These are phyloP conservation scores for Knufia fluminis DNA, from an alignment of 2,329 filamentous ascomycete genomes.

Conservation along the genomic window DNA sequence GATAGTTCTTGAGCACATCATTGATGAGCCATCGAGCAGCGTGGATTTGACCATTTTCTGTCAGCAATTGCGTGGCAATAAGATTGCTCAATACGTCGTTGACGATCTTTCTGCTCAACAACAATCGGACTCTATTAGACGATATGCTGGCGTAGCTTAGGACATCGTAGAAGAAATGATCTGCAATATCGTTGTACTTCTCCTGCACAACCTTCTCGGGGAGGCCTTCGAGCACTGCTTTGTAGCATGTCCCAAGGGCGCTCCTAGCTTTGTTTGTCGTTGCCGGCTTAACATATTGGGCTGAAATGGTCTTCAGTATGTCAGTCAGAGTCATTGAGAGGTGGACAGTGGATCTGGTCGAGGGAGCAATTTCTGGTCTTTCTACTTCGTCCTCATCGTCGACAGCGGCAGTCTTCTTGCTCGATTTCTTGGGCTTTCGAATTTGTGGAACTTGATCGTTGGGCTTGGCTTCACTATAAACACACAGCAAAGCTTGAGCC, in stretches of 20 bases:
- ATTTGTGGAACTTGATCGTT: constrained; percentile 47
- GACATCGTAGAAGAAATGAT: constrained; percentile 70
- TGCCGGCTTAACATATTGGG: constrained; percentile 67
- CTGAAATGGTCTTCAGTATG: constrained; percentile 67
- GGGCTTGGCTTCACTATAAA: constrained; percentile 56
- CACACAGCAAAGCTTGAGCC: constrained; percentile 72
- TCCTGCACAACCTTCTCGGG: constrained; percentile 75
- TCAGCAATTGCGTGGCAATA: constrained; percentile 69
- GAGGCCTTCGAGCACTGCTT: constrained; percentile 65
- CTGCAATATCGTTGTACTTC: constrained; percentile 71
- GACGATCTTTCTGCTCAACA: constrained; percentile 77
- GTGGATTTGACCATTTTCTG: constrained; percentile 78
- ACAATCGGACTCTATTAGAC: constrained; percentile 77
- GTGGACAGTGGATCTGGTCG: constrained; percentile 60
- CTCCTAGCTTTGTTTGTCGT: constrained; percentile 74
- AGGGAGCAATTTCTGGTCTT: constrained; percentile 57
- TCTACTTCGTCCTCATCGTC: constrained; percentile 70
- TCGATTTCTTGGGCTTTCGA: constrained; percentile 65
- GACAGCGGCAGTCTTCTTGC: constrained; percentile 52
- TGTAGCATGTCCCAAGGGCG: constrained; percentile 79
- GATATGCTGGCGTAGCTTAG: constrained; percentile 65
- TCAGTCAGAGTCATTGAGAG: constrained; percentile 68
- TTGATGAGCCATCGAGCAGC: constrained; percentile 77
- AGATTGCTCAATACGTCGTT: constrained; percentile 76
- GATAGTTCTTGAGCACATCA: constrained; percentile 86